Evolutionary conservation across 208 protist genomes (phyloP).

Genomic region (Tetramitus jugosus): DNA sequence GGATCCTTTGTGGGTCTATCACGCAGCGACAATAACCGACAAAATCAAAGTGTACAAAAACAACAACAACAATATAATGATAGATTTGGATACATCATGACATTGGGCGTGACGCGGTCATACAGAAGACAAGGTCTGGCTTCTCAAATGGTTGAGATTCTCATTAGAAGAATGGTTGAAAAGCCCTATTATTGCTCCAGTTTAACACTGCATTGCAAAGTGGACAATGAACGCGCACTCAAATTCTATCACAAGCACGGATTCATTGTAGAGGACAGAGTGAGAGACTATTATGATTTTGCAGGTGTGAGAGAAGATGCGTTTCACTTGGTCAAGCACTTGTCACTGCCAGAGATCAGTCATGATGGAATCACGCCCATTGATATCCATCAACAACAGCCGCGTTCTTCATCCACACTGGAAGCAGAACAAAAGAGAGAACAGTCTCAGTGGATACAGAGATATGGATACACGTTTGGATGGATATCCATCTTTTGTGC

Average conservation of each 20-base stretch:
- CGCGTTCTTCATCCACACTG: too few relatives aligned
- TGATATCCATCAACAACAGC: too few relatives aligned
- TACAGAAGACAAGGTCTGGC: slow-evolving; percentile 7
- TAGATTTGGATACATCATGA: slow-evolving; percentile 13
- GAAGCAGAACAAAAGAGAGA: too few relatives aligned
- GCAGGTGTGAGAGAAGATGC: not conserved
- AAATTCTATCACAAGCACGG: not conserved
- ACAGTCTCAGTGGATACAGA: too few relatives aligned
- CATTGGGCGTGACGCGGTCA: not conserved
- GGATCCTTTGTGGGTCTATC: too few relatives aligned
- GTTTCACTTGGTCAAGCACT: not conserved
- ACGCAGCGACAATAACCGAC: too few relatives aligned
- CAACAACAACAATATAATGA: too few relatives aligned
- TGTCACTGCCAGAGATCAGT: not conserved
- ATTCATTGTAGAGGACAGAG: not conserved
- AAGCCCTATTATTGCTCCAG: not conserved
- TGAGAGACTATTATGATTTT: slow-evolving; percentile 1
- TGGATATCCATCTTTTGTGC: too few relatives aligned
- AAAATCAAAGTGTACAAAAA: too few relatives aligned
- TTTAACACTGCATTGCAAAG: slow-evolving; percentile 19
- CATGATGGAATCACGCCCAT: too few relatives aligned
- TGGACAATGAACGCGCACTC: not conserved
- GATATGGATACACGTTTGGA: too few relatives aligned
- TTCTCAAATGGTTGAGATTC: not conserved
- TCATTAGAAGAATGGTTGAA: too few relatives aligned